Evolutionary conservation across 495 filamentous ascomycete species (phyloP), one percentile per base, ranked within the genome.

Genomic region (Cercophora samala): DNA sequence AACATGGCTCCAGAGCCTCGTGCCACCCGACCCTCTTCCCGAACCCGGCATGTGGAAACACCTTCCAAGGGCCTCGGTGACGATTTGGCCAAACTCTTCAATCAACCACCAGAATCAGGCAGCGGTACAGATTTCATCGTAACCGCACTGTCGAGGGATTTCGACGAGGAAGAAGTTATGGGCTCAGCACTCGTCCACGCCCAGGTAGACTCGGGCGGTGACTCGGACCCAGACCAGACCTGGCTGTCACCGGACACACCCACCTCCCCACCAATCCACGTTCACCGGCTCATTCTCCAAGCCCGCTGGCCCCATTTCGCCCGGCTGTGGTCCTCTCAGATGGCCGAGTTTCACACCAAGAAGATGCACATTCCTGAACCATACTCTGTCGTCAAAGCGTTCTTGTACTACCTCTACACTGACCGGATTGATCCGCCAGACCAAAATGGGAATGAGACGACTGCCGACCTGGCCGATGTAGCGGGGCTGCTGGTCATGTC

Each of bases 281-380:
- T 93, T 25, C 95, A 99, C 77, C 90, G 89, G 66, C 88, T 99
- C 64, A 96, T 99, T 61, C 83, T 99, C 21, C 91, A 93, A 74
- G 89, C 96, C 5, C 88, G 95, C 52, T 99, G 95, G 95, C 94
- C 95, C 17, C 96, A 99, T 76, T 99, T 99, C 77, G 88, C 89
- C 24, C 88, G 94, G 11, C 78, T 99, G 4, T 97, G 95, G 77
- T 86, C 91, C 21, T 87, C 94, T 11, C 92, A 96, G 70, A 98
- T 99, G 95, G 87, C 90, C 11, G 95, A 99, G 74, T 98, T 95
- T 72, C 95, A 98, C 75, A 92, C 91, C 15, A 93, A 93, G 71
- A 91, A 91, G 75, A 93, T 99, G 90, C 95, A 98, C 78, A 96
- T 99, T 54, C 93, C 96, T 0, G 96, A 98, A 74, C 92, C 93